Base-by-base conservation (phyloP, 2,329 filamentous ascomycete species). In the Cadophora gregata region DNA sequence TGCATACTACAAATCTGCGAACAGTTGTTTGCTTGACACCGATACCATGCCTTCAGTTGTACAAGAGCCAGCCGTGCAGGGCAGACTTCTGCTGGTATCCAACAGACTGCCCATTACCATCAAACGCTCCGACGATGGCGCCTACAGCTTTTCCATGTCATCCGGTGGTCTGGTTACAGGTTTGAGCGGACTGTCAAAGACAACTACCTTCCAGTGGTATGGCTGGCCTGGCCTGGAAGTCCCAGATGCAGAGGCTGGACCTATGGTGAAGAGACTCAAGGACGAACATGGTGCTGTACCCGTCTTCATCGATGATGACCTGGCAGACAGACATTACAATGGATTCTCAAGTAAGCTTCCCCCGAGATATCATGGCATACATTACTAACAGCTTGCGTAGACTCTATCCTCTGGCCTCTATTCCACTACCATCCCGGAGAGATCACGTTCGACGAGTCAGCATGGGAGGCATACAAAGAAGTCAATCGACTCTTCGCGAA, bases 381-480 rank as follows among this genome's bases (percentile, higher is more conserved):
- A 51, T n/a, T 55, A 51, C 64, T 73, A 65, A 73, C 48, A 45
- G 33, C 3, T 16, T 25, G 64, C 12, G 12, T 72, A 95, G 93
- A 99, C 80, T 96, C 93, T 8, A 98, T 98, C 78, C 89, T 99
- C 68, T 99, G 96, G 96, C 96, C 96, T 2, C 88, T 99, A 47
- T 97, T 99, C 84, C 96, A 98, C 82, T 98, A 98, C 81, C 96
- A 99, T 80, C 95, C 96, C 60, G 95, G 95, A 77, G 95, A 98
- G 84, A 97, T 98, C 75, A 97, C 93, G 53, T 98, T 98, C 79
- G 94, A 98, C 81, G 95, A 98, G 81, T 91, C 90, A 50, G 92
- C 93, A 4, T 99, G 96, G 96, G 86, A 90, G 27, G 95, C 93
- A 62, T 98, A 98, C 82, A 90, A 90, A 75, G 92, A 97, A 77